A percentile compares a stretch with the other conserved stretches of the same genome.
Conservation (phyloP, 495 filamentous ascomycete genomes). For the Penicillium subrubescens region DNA sequence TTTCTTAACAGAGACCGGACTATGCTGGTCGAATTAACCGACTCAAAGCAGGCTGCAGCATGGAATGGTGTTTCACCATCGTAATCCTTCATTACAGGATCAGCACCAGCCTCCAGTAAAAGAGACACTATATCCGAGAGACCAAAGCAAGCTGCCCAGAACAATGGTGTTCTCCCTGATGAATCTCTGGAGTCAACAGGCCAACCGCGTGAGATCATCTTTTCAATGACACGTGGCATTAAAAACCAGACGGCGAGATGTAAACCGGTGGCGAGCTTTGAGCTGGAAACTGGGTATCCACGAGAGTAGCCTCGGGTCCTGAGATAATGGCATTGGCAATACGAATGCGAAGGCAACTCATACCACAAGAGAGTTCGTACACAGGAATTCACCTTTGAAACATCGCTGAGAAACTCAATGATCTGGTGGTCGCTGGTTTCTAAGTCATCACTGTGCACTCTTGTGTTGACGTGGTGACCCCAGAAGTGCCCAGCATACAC, state of each 20-base stretch:
- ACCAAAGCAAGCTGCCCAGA: neutral
- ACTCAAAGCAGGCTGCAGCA: neutral
- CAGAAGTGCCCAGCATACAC: neutral
- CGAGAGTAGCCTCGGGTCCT: neutral
- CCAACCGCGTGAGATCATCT: neutral
- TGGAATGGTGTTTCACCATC: neutral
- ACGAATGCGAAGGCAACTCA: neutral
- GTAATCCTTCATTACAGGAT: neutral
- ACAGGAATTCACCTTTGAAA: neutral
- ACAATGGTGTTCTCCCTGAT: neutral
- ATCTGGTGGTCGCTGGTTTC: neutral
- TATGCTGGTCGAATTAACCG: neutral
- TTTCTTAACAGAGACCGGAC: neutral
- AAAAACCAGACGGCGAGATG: neutral
- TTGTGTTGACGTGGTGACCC: neutral
- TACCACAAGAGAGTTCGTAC: neutral
- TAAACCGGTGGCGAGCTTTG: neutral
- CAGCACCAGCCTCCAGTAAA: neutral
- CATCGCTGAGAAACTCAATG: neutral
- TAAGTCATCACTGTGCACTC: neutral
- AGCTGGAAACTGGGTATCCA: neutral
- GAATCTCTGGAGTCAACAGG: neutral
- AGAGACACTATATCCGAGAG: neutral
- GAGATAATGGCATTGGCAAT: neutral
- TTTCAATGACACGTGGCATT: neutral